Evolutionary conservation across 441 rosid genomes (phyloP).

Genomic region (Populus tomentosa): DNA sequence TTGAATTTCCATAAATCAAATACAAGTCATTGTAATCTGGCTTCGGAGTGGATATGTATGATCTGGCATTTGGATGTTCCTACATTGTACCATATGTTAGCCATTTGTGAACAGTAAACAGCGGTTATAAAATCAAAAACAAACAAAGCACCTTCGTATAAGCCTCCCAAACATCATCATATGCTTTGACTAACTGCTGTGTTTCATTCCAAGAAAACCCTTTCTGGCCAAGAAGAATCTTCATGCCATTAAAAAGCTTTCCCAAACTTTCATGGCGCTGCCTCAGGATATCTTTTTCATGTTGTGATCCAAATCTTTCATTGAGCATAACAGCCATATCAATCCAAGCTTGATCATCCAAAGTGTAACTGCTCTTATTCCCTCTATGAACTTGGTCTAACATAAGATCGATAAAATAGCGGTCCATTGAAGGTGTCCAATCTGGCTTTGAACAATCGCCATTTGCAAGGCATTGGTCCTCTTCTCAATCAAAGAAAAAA

Average conservation of each 20-base stretch:
- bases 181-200: conserved; percentile 36
- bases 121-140: conserved; percentile 10
- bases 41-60: conserved; percentile 26
- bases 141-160: conserved; percentile 36
- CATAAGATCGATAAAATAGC: conserved; percentile 48
- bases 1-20: conserved; percentile 46
- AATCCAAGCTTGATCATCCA: conserved; percentile 35
- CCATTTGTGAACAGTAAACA: conserved; percentile 1
- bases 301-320: conserved; percentile 36
- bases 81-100: conserved; percentile 30
- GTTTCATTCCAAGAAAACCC: conserved; percentile 43
- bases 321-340: conserved; percentile 37
- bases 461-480: conserved; percentile 18
- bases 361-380: conserved; percentile 22
- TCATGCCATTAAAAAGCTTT: conserved; percentile 33
- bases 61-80: conserved; percentile 40
- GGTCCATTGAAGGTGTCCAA: conserved; percentile 50
- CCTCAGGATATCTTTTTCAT: conserved; percentile 32
- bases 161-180: conserved; percentile 42
- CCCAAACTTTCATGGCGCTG: conserved; percentile 29
- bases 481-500: conserved; percentile 27
- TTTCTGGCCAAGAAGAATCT: conserved; percentile 30
- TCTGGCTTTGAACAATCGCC: conserved; percentile 24
- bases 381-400: conserved; percentile 43
- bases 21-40: conserved; percentile 44